These are phyloP conservation scores for Pythium aquatile DNA, from an alignment of 352 stramenopile genomes.

Conservation along the genomic window DNA sequence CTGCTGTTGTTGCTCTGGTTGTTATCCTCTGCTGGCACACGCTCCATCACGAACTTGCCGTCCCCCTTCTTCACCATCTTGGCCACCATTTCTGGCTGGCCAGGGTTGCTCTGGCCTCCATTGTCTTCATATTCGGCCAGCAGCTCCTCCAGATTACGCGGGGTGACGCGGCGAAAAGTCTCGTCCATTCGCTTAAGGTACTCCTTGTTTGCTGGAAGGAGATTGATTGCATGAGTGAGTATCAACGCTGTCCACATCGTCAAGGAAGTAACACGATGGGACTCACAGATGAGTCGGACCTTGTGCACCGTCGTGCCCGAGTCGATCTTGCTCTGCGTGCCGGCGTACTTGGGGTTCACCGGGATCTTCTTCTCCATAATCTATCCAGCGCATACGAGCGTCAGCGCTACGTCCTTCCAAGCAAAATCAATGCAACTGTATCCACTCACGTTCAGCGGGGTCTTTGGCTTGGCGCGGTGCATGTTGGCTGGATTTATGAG, in stretches of 20 bases:
- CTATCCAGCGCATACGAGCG: constrained; percentile 21
- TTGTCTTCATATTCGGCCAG: constrained; percentile 75
- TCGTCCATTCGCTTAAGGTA: constrained; percentile 82
- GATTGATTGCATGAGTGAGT: not conserved
- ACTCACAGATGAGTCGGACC: constrained; percentile 75
- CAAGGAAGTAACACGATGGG: not conserved
- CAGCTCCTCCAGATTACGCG: constrained; percentile 66
- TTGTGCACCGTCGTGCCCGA: constrained; percentile 73
- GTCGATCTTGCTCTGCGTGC: constrained; percentile 78
- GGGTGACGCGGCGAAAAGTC: constrained; percentile 71
- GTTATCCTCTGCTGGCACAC: constrained; percentile 42
- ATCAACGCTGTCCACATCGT: not conserved
- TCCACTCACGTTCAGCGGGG: constrained; percentile 44
- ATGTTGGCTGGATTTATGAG: constrained; percentile 23
- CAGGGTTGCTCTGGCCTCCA: constrained; percentile 27
- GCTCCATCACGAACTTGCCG: constrained; percentile 71
- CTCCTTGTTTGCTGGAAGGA: constrained; percentile 60
- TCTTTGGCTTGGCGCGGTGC: constrained; percentile 67
- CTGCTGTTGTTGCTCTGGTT: constrained; percentile 32
- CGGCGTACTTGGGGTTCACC: constrained; percentile 74
- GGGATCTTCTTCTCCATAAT: constrained; percentile 81
- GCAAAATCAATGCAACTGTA: not conserved
- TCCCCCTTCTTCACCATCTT: constrained; percentile 69
- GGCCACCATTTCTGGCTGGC: constrained; percentile 68
- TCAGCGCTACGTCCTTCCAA: not conserved